phyloP scores from a whole-genome alignment of 441 rosid genomes.

The Gossypium aridum region DNA sequence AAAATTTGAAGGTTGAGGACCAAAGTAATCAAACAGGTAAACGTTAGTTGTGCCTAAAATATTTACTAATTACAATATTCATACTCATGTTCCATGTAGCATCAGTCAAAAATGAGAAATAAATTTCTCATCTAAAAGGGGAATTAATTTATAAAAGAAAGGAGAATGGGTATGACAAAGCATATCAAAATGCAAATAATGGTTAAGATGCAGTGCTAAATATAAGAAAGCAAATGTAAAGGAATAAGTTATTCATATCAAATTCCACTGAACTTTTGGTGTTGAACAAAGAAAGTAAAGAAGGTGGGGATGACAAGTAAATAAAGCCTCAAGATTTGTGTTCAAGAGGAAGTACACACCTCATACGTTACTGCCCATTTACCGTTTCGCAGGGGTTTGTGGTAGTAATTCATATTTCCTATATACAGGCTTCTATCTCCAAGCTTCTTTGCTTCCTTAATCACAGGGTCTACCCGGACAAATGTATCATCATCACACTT shows the following conservation, averaged over 20 bases:
- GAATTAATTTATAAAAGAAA: neutral
- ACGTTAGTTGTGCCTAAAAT: too few species aligned
- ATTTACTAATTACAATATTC: neutral
- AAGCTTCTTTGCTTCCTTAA: constrained; percentile 43
- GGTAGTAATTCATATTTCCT: constrained; percentile 54
- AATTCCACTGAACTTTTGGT: neutral
- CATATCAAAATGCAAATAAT: neutral
- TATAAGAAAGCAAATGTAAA: neutral
- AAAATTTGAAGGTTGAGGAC: too few species aligned
- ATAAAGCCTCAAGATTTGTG: neutral
- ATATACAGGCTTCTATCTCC: constrained; percentile 41
- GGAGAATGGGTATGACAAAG: neutral
- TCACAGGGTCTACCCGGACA: constrained; percentile 56
- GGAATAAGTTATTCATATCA: neutral
- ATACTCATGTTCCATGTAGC: neutral
- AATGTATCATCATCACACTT: constrained; percentile 73
- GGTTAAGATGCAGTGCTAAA: neutral
- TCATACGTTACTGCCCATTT: constrained; percentile 66
- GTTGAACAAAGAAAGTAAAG: too few species aligned
- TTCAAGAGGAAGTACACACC: constrained; percentile 22
- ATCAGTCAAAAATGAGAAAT: neutral
- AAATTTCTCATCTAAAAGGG: neutral
- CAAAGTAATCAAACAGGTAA: too few species aligned
- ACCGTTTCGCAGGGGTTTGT: constrained; percentile 52
- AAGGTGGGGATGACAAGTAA: neutral